Percentiles rank a stretch among this genome's conserved stretches.
Conservation (phyloP, 306 rosid species). For the Vachellia collinsii region DNA sequence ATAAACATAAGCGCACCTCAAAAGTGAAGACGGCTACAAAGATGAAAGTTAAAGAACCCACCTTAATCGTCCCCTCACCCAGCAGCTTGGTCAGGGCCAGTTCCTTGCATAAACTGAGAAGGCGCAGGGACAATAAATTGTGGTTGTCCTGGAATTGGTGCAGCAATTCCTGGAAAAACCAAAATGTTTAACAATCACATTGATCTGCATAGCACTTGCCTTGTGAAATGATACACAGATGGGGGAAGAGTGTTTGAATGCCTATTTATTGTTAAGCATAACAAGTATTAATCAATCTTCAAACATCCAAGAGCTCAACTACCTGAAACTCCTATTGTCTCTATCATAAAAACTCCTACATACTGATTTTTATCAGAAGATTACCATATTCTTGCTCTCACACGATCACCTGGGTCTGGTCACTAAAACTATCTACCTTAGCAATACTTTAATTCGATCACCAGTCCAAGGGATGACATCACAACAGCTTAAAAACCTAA, state of each 20-base stretch:
- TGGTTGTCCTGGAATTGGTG: constrained; percentile 79
- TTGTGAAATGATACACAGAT: constrained; percentile 7
- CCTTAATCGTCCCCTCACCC: constrained; percentile 84
- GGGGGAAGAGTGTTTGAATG: neutral
- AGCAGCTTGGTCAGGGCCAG: constrained; percentile 83
- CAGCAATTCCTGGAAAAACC: constrained; percentile 66
- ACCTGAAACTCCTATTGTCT: neutral
- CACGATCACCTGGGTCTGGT: neutral
- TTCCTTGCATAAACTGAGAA: constrained; percentile 70
- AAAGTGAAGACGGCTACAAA: constrained; percentile 26
- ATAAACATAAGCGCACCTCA: constrained; percentile 29
- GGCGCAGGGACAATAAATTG: constrained; percentile 81
- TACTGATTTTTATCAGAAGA: constrained; percentile 3
- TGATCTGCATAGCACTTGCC: constrained; percentile 12
- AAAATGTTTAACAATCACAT: constrained; percentile 4
- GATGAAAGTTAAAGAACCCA: constrained; percentile 43
- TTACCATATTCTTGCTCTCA: constrained; percentile 6
- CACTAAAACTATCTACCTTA: constrained; percentile 2
- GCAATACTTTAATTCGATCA: constrained; percentile 12
- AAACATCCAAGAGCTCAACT: constrained; percentile 15
- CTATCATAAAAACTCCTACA: constrained; percentile 2
- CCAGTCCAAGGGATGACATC: neutral
- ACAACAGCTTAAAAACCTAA: constrained; percentile 18
- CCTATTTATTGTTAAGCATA: constrained; percentile 17
- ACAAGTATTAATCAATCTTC: constrained; percentile 26